Evolutionary conservation across 495 filamentous ascomycete species (phyloP).

Genomic region (Xeromyces bisporus): DNA sequence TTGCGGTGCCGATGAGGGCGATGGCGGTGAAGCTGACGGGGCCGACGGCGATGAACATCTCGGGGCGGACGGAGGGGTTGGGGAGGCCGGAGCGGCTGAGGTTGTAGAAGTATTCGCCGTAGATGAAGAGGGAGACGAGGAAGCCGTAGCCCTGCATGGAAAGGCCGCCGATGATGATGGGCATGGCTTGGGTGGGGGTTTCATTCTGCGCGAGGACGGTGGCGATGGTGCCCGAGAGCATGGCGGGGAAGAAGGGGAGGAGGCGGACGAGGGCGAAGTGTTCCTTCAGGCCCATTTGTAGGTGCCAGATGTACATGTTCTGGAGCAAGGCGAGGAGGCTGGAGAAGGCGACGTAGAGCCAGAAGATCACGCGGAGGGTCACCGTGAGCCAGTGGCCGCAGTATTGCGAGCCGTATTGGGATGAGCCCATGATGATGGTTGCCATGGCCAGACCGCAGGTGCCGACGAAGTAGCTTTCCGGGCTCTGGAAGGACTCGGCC

Average conservation of each 20-base stretch:
- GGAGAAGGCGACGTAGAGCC: slow-evolving; percentile 15
- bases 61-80: slow-evolving; percentile 21
- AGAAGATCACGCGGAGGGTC: slow-evolving; percentile 12
- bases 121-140: slow-evolving; percentile 13
- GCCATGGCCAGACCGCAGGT: slow-evolving; percentile 5
- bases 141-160: slow-evolving; percentile 17
- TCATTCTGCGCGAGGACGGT: slow-evolving; percentile 7
- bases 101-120: slow-evolving; percentile 23
- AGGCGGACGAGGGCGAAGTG: slow-evolving; percentile 5
- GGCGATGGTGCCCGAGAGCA: slow-evolving; percentile 17
- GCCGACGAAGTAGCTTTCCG: slow-evolving; percentile 36
- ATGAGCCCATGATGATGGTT: slow-evolving; percentile 8
- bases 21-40: slow-evolving; percentile 42
- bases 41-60: slow-evolving; percentile 48
- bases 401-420: slow-evolving; percentile 4
- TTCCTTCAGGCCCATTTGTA: slow-evolving; percentile 1
- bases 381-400: slow-evolving; percentile 8
- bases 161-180: slow-evolving; percentile 13
- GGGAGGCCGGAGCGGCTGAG: slow-evolving; percentile 34
- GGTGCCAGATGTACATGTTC: slow-evolving; percentile 5
- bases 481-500: slow-evolving; percentile 32
- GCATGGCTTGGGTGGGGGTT: slow-evolving; percentile 6
- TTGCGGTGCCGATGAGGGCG: slow-evolving; percentile 39
- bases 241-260: slow-evolving; percentile 11
- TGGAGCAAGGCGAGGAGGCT: slow-evolving; percentile 4